Evolutionary conservation across 2,329 filamentous ascomycete genomes (phyloP), one percentile per base, ranked within the genome.

Genomic region (Remersonia thermophila): DNA sequence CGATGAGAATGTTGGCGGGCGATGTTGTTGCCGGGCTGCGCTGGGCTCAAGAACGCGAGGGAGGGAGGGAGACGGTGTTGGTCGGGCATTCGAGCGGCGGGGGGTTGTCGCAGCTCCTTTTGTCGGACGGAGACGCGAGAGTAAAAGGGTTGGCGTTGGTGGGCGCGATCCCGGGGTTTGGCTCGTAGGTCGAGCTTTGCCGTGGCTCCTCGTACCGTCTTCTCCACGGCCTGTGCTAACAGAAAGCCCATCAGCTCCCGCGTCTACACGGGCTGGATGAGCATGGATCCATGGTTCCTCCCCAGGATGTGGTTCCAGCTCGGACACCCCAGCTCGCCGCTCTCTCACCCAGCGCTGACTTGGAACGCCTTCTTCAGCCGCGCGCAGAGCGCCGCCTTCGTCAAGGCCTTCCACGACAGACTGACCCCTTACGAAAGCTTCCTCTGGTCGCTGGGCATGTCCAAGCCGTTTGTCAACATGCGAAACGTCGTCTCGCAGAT

Each of bases 11-110:
- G 11, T 53, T 72, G 20, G 58, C 56, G 1, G 54, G 60, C 15
- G 67, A 73, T 39, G 52, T 69, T 3, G 49, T 65, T 3, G 57
- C 58, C 0, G 63, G 55, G 2, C 54, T 69, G 27, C 46, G 54
- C 13, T 59, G 59, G 41, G 61, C 65, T 2, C 39, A 52, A 46
- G 44, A 47, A 18, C 42, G 43, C n/a, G 52, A 57, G 27, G 43
- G 46, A 1, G 47, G 47, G 1, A 41, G 50, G 18, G 50, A 61
- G 33, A 51, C 63, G 4, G 50, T 67, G 9, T 55, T 73, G 7
- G 57, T 69, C 1, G 66, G 64, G 3, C 69, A 73, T 51, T 71
- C 65, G 3, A 64, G 61, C 32, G 68, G 69, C 5, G 69, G 64
- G 4, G 67, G 65, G 0, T 48, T 73, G 35, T 54, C 57, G 32